phyloP scores from a whole-genome alignment of 768 basidiomycete species.

The Panaeolus papilionaceus region DNA sequence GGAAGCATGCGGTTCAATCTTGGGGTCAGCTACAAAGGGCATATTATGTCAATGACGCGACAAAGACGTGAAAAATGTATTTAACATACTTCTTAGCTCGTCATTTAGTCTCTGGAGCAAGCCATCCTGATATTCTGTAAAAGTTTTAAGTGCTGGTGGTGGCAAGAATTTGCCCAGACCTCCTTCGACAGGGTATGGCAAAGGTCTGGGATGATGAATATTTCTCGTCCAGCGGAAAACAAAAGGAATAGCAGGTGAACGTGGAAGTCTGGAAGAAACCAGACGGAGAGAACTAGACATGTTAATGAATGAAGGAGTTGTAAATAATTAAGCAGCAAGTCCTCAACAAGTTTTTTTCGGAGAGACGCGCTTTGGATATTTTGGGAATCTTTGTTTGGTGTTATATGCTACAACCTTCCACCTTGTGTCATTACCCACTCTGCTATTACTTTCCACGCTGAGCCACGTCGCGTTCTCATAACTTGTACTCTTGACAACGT shows the following conservation, averaged over 20 bases:
- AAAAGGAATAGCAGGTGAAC: constrained; percentile 20
- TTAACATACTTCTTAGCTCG: constrained; percentile 67
- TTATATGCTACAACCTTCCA: constrained; percentile 40
- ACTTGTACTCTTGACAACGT: constrained; percentile 15
- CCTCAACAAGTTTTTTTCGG: constrained; percentile 30
- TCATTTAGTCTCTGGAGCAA: constrained; percentile 79
- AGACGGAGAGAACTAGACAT: constrained; percentile 37
- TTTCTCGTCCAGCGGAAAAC: constrained; percentile 33
- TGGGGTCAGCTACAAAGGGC: constrained; percentile 32
- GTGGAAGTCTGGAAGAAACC: constrained; percentile 31
- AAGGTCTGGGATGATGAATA: constrained; percentile 56
- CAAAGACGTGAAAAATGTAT: constrained; percentile 9
- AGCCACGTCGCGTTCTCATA: constrained; percentile 44
- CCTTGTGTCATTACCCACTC: constrained; percentile 18
- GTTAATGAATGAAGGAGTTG: constrained; percentile 26
- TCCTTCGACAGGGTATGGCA: constrained; percentile 71
- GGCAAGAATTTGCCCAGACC: constrained; percentile 85
- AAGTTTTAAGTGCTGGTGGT: constrained; percentile 68
- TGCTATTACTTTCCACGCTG: constrained; percentile 18
- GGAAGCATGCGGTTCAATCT: constrained; percentile 57
- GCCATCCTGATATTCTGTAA: constrained; percentile 88
- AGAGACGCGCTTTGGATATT: constrained; percentile 28
- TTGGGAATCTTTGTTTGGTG: constrained; percentile 32
- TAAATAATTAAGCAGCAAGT: constrained; percentile 13
- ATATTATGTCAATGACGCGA: constrained; percentile 43